Conservation (phyloP, 306 rosid genomes). For the Coriaria nepalensis region DNA sequence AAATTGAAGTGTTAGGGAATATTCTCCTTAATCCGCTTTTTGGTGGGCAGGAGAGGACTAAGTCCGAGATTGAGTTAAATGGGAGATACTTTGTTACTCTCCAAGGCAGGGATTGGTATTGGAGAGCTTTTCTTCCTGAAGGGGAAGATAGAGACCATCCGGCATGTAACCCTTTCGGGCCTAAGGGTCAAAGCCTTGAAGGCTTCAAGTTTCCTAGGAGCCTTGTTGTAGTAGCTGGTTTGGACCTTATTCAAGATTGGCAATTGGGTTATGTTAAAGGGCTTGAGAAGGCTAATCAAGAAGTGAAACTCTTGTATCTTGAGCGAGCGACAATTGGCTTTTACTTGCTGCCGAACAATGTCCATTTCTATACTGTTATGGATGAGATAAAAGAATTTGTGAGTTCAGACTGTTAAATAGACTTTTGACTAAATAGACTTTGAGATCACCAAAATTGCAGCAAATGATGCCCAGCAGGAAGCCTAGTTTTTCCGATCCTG, state of each 20-base stretch:
- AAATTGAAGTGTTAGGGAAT: constrained; percentile 64
- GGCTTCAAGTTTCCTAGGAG: constrained; percentile 72
- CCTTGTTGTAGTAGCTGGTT: constrained; percentile 92
- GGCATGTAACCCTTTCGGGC: constrained; percentile 94
- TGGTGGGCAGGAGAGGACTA: constrained; percentile 77
- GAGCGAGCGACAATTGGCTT: constrained; percentile 89
- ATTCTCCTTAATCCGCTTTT: constrained; percentile 85
- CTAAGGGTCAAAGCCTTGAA: constrained; percentile 43
- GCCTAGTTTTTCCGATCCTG: background rate
- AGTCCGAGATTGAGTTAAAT: constrained; percentile 60
- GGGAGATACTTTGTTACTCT: constrained; percentile 82
- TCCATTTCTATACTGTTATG: constrained; percentile 74
- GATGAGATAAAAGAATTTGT: constrained; percentile 79
- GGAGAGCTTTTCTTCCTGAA: constrained; percentile 97
- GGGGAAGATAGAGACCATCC: constrained; percentile 93
- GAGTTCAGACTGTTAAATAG: constrained; percentile 49
- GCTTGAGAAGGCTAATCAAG: constrained; percentile 62
- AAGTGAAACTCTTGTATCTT: constrained; percentile 53
- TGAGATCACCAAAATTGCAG: constrained; percentile 30
- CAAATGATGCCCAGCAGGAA: constrained; percentile 24
- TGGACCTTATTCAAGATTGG: constrained; percentile 93
- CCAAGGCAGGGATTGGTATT: constrained; percentile 89
- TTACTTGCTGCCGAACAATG: constrained; percentile 81
- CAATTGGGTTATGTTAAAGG: constrained; percentile 81
- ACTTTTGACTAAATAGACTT: too few species aligned